Conservation (phyloP, 1,284 basidiomycete species). For the Leccinum huronense region DNA sequence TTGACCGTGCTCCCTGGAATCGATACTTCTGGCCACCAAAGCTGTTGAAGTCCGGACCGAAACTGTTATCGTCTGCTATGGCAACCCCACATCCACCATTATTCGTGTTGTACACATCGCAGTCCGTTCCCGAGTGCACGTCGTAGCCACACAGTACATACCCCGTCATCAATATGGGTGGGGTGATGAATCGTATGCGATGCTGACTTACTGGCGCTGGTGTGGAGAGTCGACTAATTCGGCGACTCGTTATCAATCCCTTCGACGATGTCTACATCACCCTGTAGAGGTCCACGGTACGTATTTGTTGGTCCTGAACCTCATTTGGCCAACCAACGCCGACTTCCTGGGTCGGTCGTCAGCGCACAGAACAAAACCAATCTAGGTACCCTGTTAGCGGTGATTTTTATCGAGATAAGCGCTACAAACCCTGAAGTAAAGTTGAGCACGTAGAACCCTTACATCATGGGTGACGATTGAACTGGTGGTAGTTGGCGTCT, state of each 20-base stretch:
- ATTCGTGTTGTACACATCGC: constrained; percentile 49
- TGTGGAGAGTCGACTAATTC: constrained; percentile 64
- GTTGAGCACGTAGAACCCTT: not conserved
- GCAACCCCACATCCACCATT: constrained; percentile 66
- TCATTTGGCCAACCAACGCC: constrained; percentile 13
- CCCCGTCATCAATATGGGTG: constrained; percentile 52
- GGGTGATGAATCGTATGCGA: not conserved
- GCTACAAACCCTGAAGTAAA: constrained; percentile 15
- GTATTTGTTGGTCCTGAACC: not conserved
- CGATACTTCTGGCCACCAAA: constrained; percentile 44
- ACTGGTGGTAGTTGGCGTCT: no score
- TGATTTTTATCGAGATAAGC: not conserved
- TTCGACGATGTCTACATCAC: constrained; percentile 68
- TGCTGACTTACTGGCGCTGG: constrained; percentile 32
- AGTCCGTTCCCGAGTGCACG: constrained; percentile 42
- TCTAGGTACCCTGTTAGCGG: not conserved
- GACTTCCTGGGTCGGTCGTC: constrained; percentile 13
- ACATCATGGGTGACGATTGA: not conserved
- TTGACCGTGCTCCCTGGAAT: constrained; percentile 13
- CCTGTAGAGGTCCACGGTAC: constrained; percentile 12
- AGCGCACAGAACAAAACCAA: not conserved
- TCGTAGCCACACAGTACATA: constrained; percentile 25
- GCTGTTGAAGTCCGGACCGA: constrained; percentile 57
- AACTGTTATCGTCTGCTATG: constrained; percentile 45
- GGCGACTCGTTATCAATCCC: constrained; percentile 58